phyloP scores from a whole-genome alignment of 805 yeast species.

The Myxozyma melibiosi region DNA sequence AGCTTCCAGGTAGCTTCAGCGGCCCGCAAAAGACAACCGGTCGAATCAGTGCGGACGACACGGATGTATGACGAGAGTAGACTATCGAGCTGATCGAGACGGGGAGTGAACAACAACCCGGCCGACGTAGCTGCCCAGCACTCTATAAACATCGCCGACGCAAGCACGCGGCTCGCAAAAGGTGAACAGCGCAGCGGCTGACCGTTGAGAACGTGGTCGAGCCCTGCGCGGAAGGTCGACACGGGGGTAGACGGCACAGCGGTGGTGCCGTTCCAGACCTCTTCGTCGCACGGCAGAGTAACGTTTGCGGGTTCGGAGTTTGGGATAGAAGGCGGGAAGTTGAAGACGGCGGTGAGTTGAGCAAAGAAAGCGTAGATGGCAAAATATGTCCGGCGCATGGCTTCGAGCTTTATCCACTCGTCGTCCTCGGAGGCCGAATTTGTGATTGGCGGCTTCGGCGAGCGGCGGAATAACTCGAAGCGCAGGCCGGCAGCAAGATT shows the following conservation, averaged over 20 bases:
- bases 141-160: constrained; percentile 37
- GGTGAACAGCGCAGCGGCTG: constrained; percentile 28
- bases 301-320: constrained; percentile 28
- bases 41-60: constrained; percentile 8
- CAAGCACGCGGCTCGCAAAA: constrained; percentile 35
- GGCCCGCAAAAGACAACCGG: constrained; percentile 11
- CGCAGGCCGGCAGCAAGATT: constrained; percentile 32
- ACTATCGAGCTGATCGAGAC: constrained; percentile 23
- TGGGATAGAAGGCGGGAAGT: constrained; percentile 37
- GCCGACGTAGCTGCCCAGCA: constrained; percentile 22
- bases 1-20: constrained; percentile 26
- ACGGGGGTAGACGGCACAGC: constrained; percentile 18
- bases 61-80: constrained; percentile 13
- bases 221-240: constrained; percentile 31
- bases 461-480: constrained; percentile 14
- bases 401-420: constrained; percentile 40
- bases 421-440: constrained; percentile 28
- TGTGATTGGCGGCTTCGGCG: constrained; percentile 17
- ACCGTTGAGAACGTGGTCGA: constrained; percentile 24
- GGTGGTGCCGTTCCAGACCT: constrained; percentile 39
- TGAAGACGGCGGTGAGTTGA: constrained; percentile 38
- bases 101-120: constrained; percentile 10
- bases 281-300: constrained; percentile 41
- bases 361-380: constrained; percentile 39
- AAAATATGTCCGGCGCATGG: constrained; percentile 39